phyloP scores from a whole-genome alignment of 345 rosid species.

The Hibiscus tridactylites region DNA sequence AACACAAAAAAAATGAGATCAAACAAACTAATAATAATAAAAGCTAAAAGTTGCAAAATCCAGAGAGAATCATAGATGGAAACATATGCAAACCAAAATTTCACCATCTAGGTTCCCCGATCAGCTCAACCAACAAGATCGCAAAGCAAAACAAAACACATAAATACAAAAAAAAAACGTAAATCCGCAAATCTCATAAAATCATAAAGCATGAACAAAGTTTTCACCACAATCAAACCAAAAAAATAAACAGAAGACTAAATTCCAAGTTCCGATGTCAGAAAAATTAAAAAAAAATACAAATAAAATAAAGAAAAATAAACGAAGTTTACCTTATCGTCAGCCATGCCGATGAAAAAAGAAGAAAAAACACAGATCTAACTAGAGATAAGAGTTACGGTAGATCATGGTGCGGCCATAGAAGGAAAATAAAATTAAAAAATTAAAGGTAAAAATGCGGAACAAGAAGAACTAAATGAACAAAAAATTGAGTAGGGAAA shows the following conservation, averaged over 20 bases:
- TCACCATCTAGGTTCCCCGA: background rate
- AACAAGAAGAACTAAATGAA: too few relatives aligned
- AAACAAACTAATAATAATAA: background rate
- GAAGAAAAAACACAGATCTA: background rate
- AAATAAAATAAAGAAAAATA: background rate
- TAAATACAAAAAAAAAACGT: background rate
- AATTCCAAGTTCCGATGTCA: background rate
- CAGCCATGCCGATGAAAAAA: background rate
- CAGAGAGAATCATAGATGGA: slow-evolving; percentile 18
- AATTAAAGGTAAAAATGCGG: too few relatives aligned
- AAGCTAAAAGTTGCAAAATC: background rate
- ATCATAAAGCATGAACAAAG: background rate
- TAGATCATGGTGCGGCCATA: background rate
- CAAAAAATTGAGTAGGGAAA: too few relatives aligned
- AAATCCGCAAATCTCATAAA: background rate
- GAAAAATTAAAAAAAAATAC: background rate
- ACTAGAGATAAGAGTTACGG: background rate
- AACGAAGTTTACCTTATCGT: background rate
- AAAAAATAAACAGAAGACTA: background rate
- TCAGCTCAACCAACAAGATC: background rate
- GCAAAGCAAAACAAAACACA: background rate
- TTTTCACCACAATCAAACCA: background rate
- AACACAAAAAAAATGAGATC: background rate
- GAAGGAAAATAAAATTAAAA: background rate
- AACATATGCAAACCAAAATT: background rate